Conservation (phyloP, 1,284 basidiomycete genomes). For the Salmacisia buchloeana region DNA sequence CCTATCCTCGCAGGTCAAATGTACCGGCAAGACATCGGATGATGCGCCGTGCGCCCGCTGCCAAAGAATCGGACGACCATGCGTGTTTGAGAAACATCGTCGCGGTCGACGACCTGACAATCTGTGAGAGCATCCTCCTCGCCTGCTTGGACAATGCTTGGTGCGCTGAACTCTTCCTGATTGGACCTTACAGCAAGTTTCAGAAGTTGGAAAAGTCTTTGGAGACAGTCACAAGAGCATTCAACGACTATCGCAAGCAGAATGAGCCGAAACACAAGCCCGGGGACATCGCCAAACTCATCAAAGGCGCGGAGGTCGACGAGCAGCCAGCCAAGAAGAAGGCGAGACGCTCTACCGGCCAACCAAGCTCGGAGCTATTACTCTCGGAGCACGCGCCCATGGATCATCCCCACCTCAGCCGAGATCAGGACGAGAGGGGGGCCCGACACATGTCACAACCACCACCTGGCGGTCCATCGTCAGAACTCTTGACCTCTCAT, state of each 20-base stretch:
- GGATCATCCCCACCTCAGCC: too few species aligned
- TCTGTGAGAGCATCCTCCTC: not conserved
- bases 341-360: too few species aligned
- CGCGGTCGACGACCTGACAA: not conserved
- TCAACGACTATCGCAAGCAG: not conserved
- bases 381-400: not conserved
- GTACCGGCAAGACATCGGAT: not conserved
- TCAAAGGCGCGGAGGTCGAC: not conserved
- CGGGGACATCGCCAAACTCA: not conserved
- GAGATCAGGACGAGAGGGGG: too few species aligned
- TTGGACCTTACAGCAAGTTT: not conserved
- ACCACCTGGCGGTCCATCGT: too few species aligned
- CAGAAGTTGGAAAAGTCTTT: constrained; percentile 6
- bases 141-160: not conserved
- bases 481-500: too few species aligned
- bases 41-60: not conserved
- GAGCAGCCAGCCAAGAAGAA: constrained; percentile 3
- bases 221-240: not conserved
- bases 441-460: too few species aligned
- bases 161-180: not conserved
- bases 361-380: too few species aligned
- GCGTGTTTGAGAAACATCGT: not conserved
- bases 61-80: not conserved
- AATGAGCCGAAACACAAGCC: not conserved
- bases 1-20: not conserved